Base-by-base conservation (phyloP, 2,329 filamentous ascomycete genomes). In the Talaromyces sp. region DNA sequence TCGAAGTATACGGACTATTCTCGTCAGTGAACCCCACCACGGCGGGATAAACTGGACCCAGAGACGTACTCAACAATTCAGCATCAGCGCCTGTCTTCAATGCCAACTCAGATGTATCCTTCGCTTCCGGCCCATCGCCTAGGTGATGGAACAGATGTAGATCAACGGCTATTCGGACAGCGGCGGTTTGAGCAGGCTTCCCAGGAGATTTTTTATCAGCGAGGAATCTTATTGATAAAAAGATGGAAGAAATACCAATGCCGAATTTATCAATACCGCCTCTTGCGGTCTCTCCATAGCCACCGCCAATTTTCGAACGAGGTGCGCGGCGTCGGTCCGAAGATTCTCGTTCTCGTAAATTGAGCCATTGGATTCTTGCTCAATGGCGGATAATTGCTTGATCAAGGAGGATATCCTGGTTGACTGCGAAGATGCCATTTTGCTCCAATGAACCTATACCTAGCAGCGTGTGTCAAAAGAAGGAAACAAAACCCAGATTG, bases 201-300 rank as follows among this genome's bases (percentile, higher is more conserved):
- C 34, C 11, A 10, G 36, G 31, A 45, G 0, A 15, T 45, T 2
- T 22, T 22, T 27, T 36, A 3, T 59, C n/a, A 38, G 19, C 25
- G 17, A 25, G 43, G 13, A 51, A 29, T 7, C 1, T 2, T 17
- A 11, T 5, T 1, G 2, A 27, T 10, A 10, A 51, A 15, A 17
- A 15, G 6, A 27, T 17, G 6, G 13, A 6, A 15, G n/a, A 36
- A 36, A 13, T 63, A 63, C 59, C 11, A 31, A 13, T 3, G 40
- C 22, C 38, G 27, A 43, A n/a, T 66, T 66, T 1, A 58, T 43
- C 51, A 63, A 19, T 13, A 59, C 51, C 10, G 25, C 64, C 11
- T 66, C 59, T 8, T 66, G 38, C 15, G 64, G 64, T 47, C n/a
- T 63, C 36, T 66, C 59, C 6, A 66, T 43, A 22, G 22, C 58